Evolutionary conservation across 2,329 filamentous ascomycete genomes (phyloP).

Genomic region (Diplodia mutila): DNA sequence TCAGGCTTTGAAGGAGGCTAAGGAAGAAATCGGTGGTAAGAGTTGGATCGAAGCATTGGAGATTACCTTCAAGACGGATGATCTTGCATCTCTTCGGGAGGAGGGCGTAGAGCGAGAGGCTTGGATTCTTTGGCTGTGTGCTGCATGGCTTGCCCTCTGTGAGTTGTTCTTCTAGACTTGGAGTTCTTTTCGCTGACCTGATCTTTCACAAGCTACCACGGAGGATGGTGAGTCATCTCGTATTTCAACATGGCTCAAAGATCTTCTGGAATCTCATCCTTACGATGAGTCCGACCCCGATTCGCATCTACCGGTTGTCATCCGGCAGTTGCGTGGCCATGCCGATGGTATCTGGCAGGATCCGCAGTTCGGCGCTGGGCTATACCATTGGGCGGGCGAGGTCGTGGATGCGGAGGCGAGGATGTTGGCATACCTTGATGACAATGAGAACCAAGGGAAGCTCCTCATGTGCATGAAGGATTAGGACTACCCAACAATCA

Average conservation of each 20-base stretch:
- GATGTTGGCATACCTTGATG: slow-evolving; percentile 19
- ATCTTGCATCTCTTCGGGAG: slow-evolving; percentile 13
- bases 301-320: background rate
- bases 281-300: background rate
- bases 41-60: background rate
- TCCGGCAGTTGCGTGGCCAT: slow-evolving; percentile 10
- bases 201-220: background rate
- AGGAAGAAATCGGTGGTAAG: background rate
- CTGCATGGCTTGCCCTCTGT: slow-evolving; percentile 6
- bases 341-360: background rate
- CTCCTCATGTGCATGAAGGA: slow-evolving; percentile 18
- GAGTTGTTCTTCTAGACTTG: background rate
- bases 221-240: background rate
- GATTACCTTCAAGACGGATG: slow-evolving; percentile 10
- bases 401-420: slow-evolving; percentile 13
- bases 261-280: slow-evolving; percentile 10
- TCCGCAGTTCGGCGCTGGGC: background rate
- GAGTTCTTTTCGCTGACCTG: background rate
- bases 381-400: slow-evolving; percentile 10
- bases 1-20: background rate
- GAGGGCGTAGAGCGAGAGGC: slow-evolving; percentile 7
- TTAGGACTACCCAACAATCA: background rate
- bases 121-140: slow-evolving; percentile 22
- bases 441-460: slow-evolving; percentile 11
- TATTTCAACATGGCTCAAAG: slow-evolving; percentile 1